phyloP scores from a whole-genome alignment of 164 flowering plant species.

The Pachysandra terminalis region DNA sequence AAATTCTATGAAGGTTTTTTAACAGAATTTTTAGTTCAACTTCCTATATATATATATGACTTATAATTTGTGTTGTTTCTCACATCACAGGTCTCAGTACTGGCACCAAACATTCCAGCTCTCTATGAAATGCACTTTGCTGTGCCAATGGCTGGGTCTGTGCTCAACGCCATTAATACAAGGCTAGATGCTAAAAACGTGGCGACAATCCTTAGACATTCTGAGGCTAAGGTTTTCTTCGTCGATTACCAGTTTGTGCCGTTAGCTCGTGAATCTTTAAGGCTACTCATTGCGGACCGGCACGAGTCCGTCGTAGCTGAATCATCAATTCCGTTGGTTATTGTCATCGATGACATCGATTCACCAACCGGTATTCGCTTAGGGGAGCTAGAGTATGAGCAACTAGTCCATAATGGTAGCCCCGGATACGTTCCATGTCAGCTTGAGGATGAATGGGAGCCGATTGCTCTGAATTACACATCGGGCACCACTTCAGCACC shows the following conservation, averaged over 20 bases:
- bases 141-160: constrained; percentile 94
- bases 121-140: constrained; percentile 94
- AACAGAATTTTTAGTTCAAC: too few species aligned
- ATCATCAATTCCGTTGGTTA: constrained; percentile 36
- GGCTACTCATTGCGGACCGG: constrained; percentile 16
- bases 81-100: constrained; percentile 62
- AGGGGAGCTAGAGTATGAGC: constrained; percentile 68
- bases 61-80: not conserved
- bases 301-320: not conserved
- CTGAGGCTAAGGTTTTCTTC: constrained; percentile 76
- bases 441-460: constrained; percentile 67
- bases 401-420: constrained; percentile 42
- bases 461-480: constrained; percentile 79
- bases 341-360: constrained; percentile 65
- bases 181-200: constrained; percentile 64
- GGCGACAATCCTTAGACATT: constrained; percentile 69
- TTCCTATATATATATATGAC: not conserved
- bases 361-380: constrained; percentile 51
- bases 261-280: constrained; percentile 49
- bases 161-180: constrained; percentile 77
- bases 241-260: constrained; percentile 57
- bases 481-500: constrained; percentile 93
- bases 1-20: not conserved
- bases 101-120: constrained; percentile 92
- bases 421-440: constrained; percentile 22